Evolutionary conservation across 2,329 filamentous ascomycete genomes (phyloP).

Genomic region (Hymenoscyphus linearis): DNA sequence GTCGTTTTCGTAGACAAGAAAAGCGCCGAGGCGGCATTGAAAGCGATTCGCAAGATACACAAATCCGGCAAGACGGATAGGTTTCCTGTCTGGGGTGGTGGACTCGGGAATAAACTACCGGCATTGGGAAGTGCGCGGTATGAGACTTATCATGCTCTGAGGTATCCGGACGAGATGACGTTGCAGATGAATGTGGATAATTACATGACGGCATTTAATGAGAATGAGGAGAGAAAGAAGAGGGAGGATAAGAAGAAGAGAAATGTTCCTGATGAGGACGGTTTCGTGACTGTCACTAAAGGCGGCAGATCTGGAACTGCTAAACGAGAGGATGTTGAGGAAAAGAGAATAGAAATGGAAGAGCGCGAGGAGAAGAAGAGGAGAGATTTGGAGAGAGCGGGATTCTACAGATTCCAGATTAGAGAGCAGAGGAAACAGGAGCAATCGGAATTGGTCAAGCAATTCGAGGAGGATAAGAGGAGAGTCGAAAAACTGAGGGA

Average conservation of each 20-base stretch:
- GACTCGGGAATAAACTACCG: constrained; percentile 51
- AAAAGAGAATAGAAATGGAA: constrained; percentile 52
- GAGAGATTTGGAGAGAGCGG: constrained; percentile 58
- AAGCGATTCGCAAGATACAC: constrained; percentile 60
- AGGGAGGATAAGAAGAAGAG: constrained; percentile 60
- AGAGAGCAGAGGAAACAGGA: constrained; percentile 73
- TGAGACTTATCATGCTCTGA: constrained; percentile 60
- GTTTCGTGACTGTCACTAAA: constrained; percentile 85
- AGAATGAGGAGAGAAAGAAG: constrained; percentile 58
- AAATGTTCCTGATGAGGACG: constrained; percentile 85
- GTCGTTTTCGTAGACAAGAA: constrained; percentile 78
- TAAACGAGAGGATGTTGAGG: constrained; percentile 63
- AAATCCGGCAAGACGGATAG: constrained; percentile 46
- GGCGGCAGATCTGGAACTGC: constrained; percentile 73
- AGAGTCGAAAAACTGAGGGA: constrained; percentile 67
- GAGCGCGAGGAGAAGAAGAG: constrained; percentile 60
- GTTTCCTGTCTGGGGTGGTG: constrained; percentile 64
- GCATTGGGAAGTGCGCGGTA: constrained; percentile 53
- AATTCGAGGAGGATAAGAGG: constrained; percentile 72
- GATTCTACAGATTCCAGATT: constrained; percentile 82
- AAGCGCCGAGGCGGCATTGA: constrained; percentile 71
- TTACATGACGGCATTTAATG: constrained; percentile 80
- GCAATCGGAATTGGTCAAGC: constrained; percentile 61
- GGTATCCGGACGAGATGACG: constrained; percentile 60
- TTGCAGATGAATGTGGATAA: constrained; percentile 74